Evolutionary conservation across 371 early-diverging fungal genomes (phyloP), one percentile per base, ranked within the genome.

Genomic region (Amoeboaphelidium protococcarum): DNA sequence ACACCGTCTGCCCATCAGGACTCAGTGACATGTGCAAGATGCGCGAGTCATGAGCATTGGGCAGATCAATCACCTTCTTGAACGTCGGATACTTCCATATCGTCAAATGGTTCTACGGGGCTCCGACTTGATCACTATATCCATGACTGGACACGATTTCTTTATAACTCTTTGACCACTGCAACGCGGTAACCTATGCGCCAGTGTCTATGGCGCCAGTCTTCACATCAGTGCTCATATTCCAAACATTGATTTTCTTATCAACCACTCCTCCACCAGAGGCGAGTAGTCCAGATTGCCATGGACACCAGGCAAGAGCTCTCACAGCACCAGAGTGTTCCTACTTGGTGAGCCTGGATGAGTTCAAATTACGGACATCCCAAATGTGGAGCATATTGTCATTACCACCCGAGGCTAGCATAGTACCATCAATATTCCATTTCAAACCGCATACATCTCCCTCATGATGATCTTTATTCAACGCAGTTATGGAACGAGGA

Each of bases 241-340:
- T 88, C 98, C 98, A 97, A 48, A 95, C 82, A 57, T 82, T 78
- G 40, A 98, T 86, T 21, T 73, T 74, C 42, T 78, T 75, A 54
- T 98, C 98, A 52, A 74, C 63, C 2, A 83, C 68, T 25, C 99
- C 99, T 44, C 99, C 99, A 37, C 99, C 99, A 0, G 89, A 79
- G 1, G 94, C 96, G 21, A 98, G 67, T 23, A 88, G 53, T 48
- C 79, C 78, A 20, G 62, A 66, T 50, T 80, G 82, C 92, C 91
- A 95, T 19, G 98, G 98, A 58, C 95, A 90, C 98, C 98, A 98
- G 2, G 87, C 87, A 24, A 98, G 52, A 0, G 98, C n/a, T n/a
- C n/a, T n/a, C n/a, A n/a, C n/a, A n/a, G n/a, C n/a, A n/a, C n/a
- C n/a, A n/a, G n/a, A n/a, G n/a, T n/a, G n/a, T n/a, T n/a, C n/a